A percentile compares a stretch with the other conserved stretches of the same genome.
These are phyloP conservation scores for Ustilago cynodontis DNA, from an alignment of 1,284 basidiomycete genomes.

Conservation along the genomic window DNA sequence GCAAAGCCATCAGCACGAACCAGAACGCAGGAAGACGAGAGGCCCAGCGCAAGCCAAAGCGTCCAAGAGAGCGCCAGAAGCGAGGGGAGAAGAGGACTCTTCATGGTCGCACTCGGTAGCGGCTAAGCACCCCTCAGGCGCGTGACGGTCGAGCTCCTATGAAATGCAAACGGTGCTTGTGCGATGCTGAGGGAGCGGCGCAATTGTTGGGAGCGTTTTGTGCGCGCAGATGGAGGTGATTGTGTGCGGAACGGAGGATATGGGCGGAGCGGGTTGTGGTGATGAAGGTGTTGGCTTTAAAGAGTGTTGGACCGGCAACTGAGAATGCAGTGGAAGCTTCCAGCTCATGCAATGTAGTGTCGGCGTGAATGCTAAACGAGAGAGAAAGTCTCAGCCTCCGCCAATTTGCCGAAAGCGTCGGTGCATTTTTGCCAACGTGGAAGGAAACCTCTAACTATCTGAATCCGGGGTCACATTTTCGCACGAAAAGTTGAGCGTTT, in stretches of 20 bases:
- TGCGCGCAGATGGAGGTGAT: background rate
- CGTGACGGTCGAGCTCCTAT: background rate
- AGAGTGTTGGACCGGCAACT: background rate
- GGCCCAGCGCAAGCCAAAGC: slow-evolving; percentile 35
- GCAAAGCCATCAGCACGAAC: slow-evolving; percentile 27
- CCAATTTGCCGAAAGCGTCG: slow-evolving; percentile 7
- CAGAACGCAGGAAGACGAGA: slow-evolving; percentile 26
- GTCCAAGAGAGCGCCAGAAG: slow-evolving; percentile 47
- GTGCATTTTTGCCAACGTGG: slow-evolving; percentile 8
- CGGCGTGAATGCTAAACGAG: background rate
- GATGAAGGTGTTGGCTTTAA: background rate
- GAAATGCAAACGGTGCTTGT: background rate
- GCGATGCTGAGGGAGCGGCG: background rate
- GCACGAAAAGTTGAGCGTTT: background rate
- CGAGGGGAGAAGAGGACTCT: slow-evolving; percentile 32
- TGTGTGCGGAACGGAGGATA: background rate
- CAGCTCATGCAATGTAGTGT: slow-evolving; percentile 8
- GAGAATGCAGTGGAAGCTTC: slow-evolving; percentile 2
- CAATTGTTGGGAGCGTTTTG: background rate
- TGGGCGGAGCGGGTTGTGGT: background rate
- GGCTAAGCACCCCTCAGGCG: background rate
- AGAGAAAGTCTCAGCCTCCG: slow-evolving; percentile 1
- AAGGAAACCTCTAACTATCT: background rate
- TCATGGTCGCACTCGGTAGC: slow-evolving; percentile 16
- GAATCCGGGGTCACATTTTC: background rate